These are phyloP conservation scores for Saussurea involucrata DNA, from an alignment of 129 eudicot species.

Conservation along the genomic window DNA sequence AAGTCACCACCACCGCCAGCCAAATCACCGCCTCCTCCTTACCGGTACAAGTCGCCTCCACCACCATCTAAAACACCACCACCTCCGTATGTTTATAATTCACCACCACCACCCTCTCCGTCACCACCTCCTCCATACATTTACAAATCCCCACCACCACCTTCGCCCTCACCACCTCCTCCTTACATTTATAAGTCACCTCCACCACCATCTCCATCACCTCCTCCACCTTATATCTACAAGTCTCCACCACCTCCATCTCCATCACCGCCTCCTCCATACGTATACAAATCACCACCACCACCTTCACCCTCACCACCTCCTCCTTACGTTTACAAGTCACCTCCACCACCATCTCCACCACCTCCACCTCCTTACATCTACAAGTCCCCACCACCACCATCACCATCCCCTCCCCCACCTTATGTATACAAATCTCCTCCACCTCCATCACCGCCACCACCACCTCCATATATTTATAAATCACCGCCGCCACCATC, in stretches of 20 bases:
- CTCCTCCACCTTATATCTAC: background rate
- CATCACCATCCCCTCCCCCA: background rate
- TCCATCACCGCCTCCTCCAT: background rate
- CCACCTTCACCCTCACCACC: background rate
- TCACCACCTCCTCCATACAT: background rate
- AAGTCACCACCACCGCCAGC: conserved; percentile 20
- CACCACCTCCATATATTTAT: background rate
- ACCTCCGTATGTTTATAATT: background rate
- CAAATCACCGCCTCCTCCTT: background rate
- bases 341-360: background rate
- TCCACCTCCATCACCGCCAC: background rate
- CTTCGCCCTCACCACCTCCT: background rate
- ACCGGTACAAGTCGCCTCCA: background rate
- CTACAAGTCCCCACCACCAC: conserved; percentile 20
- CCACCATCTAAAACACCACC: background rate
- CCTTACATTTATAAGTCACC: background rate
- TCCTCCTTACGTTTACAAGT: background rate
- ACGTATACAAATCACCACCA: background rate
- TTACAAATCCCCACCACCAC: background rate
- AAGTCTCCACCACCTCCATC: background rate
- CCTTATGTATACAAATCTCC: conserved; percentile 3
- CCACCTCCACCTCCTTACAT: conserved; percentile 7
- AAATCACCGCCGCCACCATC: background rate
- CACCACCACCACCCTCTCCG: background rate
- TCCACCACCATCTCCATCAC: background rate